These are phyloP conservation scores for Pleurozium schreberi DNA, from an alignment of 225 moss, liverwort and hornwort genomes.

Conservation along the genomic window DNA sequence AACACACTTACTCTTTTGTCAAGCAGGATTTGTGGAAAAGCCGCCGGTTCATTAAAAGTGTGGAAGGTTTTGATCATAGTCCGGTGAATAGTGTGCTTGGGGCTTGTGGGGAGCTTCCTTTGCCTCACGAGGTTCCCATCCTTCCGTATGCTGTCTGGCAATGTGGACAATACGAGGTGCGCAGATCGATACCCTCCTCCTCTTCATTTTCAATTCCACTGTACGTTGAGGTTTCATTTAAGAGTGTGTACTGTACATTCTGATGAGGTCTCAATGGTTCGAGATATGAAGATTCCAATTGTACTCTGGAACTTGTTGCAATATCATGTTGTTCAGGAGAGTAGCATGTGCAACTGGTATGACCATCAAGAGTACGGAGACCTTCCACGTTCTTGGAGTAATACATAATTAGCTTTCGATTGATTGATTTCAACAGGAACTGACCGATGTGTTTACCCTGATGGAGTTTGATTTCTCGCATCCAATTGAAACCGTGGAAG, in stretches of 20 bases:
- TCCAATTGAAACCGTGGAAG: constrained; percentile 39
- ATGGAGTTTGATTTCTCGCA: constrained; percentile 63
- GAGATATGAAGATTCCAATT: not conserved
- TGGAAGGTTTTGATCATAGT: constrained; percentile 81
- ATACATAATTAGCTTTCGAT: not conserved
- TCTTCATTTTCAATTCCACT: not conserved
- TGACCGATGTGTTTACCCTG: constrained; percentile 56
- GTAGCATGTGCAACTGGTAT: not conserved
- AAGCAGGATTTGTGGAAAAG: constrained; percentile 81
- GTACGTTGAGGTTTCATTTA: not conserved
- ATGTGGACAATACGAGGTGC: constrained; percentile 67
- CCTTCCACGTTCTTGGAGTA: not conserved
- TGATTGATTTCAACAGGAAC: constrained; percentile 43
- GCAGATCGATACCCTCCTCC: not conserved
- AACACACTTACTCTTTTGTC: not conserved
- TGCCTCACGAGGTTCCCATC: constrained; percentile 44
- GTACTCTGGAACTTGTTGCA: not conserved
- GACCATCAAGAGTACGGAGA: not conserved
- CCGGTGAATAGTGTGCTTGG: constrained; percentile 52
- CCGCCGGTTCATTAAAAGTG: constrained; percentile 35
- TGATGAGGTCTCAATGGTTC: not conserved
- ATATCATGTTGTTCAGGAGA: not conserved
- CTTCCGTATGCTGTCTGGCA: constrained; percentile 79
- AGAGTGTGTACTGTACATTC: not conserved
- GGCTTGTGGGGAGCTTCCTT: constrained; percentile 63